Conservation (phyloP, 495 filamentous ascomycete genomes). For the Cladorrhinum samala region DNA sequence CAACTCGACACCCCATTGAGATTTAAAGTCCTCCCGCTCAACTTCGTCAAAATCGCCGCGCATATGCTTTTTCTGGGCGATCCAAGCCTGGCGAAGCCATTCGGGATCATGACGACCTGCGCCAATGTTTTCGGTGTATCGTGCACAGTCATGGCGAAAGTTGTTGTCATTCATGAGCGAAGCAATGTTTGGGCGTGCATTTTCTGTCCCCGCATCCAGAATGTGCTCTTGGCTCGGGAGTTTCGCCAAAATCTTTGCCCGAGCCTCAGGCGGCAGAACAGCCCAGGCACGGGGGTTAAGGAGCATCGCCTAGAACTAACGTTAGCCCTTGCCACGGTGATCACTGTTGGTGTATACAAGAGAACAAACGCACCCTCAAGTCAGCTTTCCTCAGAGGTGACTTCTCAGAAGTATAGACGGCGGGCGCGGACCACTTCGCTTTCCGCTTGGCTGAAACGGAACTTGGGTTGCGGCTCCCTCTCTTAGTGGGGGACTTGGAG, state of each 20-base stretch:
- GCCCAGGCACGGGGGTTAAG: slow-evolving; percentile 54
- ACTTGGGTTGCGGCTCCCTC: no score
- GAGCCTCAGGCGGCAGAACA: slow-evolving; percentile 49
- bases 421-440: slow-evolving; percentile 37
- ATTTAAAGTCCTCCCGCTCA: slow-evolving; percentile 59
- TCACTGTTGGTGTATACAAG: not conserved
- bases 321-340: slow-evolving; percentile 1
- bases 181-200: slow-evolving; percentile 30
- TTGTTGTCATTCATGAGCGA: slow-evolving; percentile 38
- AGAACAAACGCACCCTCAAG: slow-evolving; percentile 45
- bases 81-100: slow-evolving; percentile 61
- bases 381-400: slow-evolving; percentile 50
- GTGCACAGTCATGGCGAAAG: slow-evolving; percentile 39
- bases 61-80: slow-evolving; percentile 55
- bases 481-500: no score
- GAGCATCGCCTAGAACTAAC: slow-evolving; percentile 45
- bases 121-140: slow-evolving; percentile 48
- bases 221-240: slow-evolving; percentile 48
- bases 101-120: slow-evolving; percentile 56
- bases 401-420: slow-evolving; percentile 49
- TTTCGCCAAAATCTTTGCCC: slow-evolving; percentile 46
- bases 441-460: no score
- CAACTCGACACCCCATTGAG: slow-evolving; percentile 64
- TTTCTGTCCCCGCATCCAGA: slow-evolving; percentile 22
- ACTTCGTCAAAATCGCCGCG: slow-evolving; percentile 64